Conservation (phyloP, 2,329 filamentous ascomycete genomes). For the Botryosphaeria dothidea region DNA sequence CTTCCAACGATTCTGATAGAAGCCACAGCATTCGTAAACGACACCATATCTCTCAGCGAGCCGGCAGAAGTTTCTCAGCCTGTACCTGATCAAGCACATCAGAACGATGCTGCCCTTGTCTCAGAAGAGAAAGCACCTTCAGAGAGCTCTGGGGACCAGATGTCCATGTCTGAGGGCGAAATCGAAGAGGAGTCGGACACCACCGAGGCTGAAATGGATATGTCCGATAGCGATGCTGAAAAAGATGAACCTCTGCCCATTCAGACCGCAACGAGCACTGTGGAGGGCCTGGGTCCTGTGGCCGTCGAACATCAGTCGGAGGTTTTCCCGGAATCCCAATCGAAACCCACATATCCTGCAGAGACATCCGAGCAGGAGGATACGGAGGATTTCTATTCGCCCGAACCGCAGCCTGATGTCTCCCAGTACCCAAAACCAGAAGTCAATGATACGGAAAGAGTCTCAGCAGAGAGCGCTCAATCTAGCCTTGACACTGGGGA, state of each 20-base stretch:
- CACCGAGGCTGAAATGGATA: conserved; percentile 22
- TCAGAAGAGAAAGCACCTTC: neutral
- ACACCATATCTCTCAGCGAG: too few relatives aligned
- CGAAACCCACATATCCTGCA: neutral
- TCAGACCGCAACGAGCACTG: neutral
- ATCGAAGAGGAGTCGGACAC: conserved; percentile 11
- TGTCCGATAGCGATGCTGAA: conserved; percentile 20
- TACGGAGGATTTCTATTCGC: conserved; percentile 39
- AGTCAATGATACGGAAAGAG: neutral
- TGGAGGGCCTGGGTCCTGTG: too few relatives aligned
- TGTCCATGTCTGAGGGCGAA: conserved; percentile 11
- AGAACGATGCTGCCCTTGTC: too few relatives aligned
- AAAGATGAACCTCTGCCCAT: neutral
- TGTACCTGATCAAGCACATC: neutral
- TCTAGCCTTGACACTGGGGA: neutral
- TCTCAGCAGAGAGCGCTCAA: neutral
- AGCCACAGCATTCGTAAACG: neutral
- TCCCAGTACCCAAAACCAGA: neutral
- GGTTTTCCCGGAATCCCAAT: neutral
- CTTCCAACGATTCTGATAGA: neutral
- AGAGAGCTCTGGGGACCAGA: conserved; percentile 4
- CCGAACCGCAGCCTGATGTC: conserved; percentile 23
- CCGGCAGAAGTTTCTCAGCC: neutral
- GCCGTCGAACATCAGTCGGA: too few relatives aligned
- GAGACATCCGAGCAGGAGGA: conserved; percentile 22